These are phyloP conservation scores for Diddensiella santjacobensis DNA, from an alignment of 805 yeast genomes.

Conservation along the genomic window DNA sequence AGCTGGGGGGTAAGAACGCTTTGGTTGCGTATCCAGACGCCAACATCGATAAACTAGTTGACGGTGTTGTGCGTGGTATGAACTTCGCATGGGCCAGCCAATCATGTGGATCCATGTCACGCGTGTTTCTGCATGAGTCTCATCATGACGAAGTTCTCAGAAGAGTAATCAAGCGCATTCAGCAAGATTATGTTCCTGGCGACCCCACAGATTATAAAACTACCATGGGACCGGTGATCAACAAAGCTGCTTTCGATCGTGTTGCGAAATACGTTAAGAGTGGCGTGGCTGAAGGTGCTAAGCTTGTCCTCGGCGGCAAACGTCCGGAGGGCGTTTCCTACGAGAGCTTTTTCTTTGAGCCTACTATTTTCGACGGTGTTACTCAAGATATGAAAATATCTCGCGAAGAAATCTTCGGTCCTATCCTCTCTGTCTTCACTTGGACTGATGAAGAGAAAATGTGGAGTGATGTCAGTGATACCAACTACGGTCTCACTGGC, in stretches of 20 bases:
- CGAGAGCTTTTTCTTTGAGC: slow-evolving; percentile 65
- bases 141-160: slow-evolving; percentile 71
- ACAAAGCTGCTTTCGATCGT: slow-evolving; percentile 68
- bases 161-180: slow-evolving; percentile 43
- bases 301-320: slow-evolving; percentile 75
- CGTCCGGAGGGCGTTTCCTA: slow-evolving; percentile 31
- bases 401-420: slow-evolving; percentile 83
- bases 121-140: slow-evolving; percentile 81
- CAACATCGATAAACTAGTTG: slow-evolving; percentile 66
- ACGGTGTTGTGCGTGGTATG: slow-evolving; percentile 86
- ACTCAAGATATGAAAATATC: slow-evolving; percentile 61
- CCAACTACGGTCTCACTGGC: slow-evolving; percentile 77
- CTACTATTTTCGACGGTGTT: slow-evolving; percentile 74
- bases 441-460: slow-evolving; percentile 68
- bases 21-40: slow-evolving; percentile 77
- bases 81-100: slow-evolving; percentile 88
- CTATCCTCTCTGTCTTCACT: slow-evolving; percentile 69
- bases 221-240: slow-evolving; percentile 89
- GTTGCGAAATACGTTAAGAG: slow-evolving; percentile 67
- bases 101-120: slow-evolving; percentile 92
- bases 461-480: slow-evolving; percentile 61
- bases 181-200: slow-evolving; percentile 55
- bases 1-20: slow-evolving; percentile 95
- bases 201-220: slow-evolving; percentile 71
- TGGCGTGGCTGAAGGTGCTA: slow-evolving; percentile 83